Evolutionary conservation across 768 basidiomycete genomes (phyloP).

Genomic region (Coprinopsis sp.): DNA sequence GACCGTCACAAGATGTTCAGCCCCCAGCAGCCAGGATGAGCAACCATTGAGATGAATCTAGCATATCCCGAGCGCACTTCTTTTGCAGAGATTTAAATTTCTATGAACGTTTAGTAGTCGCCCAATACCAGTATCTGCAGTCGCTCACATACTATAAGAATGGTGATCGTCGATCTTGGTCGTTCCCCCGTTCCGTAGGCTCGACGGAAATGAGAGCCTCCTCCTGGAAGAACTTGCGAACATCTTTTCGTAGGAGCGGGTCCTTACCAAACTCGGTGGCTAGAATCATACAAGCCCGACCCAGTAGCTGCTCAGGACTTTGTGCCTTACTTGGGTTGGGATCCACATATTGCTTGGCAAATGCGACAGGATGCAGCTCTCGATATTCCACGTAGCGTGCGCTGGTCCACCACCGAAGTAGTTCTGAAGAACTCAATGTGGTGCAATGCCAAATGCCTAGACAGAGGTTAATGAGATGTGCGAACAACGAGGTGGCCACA

Average conservation of each 20-base stretch:
- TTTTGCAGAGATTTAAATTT: slow-evolving; percentile 90
- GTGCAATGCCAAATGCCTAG: slow-evolving; percentile 80
- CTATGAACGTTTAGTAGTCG: slow-evolving; percentile 38
- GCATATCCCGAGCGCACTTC: slow-evolving; percentile 70
- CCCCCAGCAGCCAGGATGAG: slow-evolving; percentile 88
- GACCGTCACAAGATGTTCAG: slow-evolving; percentile 81
- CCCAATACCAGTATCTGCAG: background rate
- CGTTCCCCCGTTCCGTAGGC: slow-evolving; percentile 85
- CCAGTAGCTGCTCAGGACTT: slow-evolving; percentile 63
- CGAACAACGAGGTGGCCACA: background rate
- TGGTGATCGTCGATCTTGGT: slow-evolving; percentile 72
- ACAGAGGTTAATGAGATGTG: slow-evolving; percentile 7
- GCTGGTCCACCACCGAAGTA: slow-evolving; percentile 52
- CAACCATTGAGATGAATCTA: slow-evolving; percentile 74
- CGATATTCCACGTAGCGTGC: slow-evolving; percentile 73
- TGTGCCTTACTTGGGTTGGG: slow-evolving; percentile 55
- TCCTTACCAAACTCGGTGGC: slow-evolving; percentile 91
- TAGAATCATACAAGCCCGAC: slow-evolving; percentile 75
- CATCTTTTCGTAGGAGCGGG: slow-evolving; percentile 75
- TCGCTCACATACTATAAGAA: slow-evolving; percentile 61
- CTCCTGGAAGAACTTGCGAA: slow-evolving; percentile 69
- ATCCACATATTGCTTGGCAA: slow-evolving; percentile 84
- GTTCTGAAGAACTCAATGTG: slow-evolving; percentile 83
- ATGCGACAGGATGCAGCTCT: slow-evolving; percentile 69
- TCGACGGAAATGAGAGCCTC: slow-evolving; percentile 73